Evolutionary conservation across 805 yeast species (phyloP).

Genomic region (Candida pseudofarinosa): DNA sequence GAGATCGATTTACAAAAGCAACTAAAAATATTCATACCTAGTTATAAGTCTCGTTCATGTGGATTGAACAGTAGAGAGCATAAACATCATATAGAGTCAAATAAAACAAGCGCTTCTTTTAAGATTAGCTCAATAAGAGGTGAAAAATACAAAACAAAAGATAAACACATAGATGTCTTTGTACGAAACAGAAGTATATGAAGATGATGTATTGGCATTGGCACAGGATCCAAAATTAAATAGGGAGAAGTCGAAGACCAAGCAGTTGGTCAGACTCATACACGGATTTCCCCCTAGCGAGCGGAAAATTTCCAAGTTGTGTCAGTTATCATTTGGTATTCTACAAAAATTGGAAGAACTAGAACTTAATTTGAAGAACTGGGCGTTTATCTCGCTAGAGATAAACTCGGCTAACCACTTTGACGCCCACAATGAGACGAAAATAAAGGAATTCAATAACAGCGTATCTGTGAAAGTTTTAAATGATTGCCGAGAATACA

Average conservation of each 20-base stretch:
- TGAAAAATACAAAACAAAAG: neutral
- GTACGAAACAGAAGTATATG: conserved; percentile 20
- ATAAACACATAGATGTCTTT: conserved; percentile 1
- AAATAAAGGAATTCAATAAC: conserved; percentile 40
- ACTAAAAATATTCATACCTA: no score
- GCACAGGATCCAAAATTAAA: conserved; percentile 49
- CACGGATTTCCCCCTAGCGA: conserved; percentile 42
- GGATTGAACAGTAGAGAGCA: no score
- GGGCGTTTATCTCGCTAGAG: conserved; percentile 55
- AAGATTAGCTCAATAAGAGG: no score
- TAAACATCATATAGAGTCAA: no score
- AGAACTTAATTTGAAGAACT: conserved; percentile 43
- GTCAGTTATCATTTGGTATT: conserved; percentile 44
- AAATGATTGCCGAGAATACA: conserved; percentile 45
- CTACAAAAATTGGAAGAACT: conserved; percentile 49
- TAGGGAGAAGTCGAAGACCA: conserved; percentile 36
- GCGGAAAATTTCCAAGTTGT: conserved; percentile 42
- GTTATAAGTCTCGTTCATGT: neutral
- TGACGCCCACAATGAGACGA: conserved; percentile 12
- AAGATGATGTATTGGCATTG: conserved; percentile 46
- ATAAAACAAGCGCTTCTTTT: no score
- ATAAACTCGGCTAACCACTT: conserved; percentile 42
- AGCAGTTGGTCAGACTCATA: conserved; percentile 37
- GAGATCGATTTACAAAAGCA: neutral
- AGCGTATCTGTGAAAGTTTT: conserved; percentile 54